Base-by-base conservation (phyloP, 192 early-diverging fungal species). In the Rhizophagus sp. region DNA sequence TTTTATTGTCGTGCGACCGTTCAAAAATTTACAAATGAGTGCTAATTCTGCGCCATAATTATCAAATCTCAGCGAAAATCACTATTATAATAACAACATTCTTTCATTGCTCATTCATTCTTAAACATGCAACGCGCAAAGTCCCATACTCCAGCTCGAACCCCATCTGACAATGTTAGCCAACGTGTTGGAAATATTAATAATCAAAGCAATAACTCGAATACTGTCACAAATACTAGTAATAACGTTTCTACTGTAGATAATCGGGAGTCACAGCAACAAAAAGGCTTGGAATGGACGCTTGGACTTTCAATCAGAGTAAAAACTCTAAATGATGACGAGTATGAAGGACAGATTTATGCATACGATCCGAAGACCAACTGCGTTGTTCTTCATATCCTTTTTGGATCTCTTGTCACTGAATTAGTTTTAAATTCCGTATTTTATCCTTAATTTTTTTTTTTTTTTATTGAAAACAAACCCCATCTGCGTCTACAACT, bases 301-400 rank as follows among this genome's bases (percentile, higher is more conserved):
- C 67, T 90, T 72, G 89, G 87, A 63, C 79, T 78, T 25, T 61
- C 75, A 27, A 85, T 91, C 83, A 84, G 83, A 73, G 80, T 89
- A 52, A 86, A 86, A 68, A 88, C 88, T 2, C 44, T 71, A 36
- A 79, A 82, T 27, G 83, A 88, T 82, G 90, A 90, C 75, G 82
- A 84, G 73, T 83, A 87, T 66, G 84, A 90, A 33, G 91, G 91
- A 39, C 79, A 83, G 33, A 84, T 92, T 76, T 92, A 87, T 75
- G 84, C 91, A 3, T 88, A 87, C 67, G 91, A 92, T 82, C 65
- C 82, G 50, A 87, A 82, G 47, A 91, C 88, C 44, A 91, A 90
- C 81, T 89, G 88, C 76, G 69, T 92, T 83, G 91, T 87, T 70
- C 85, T 92, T 84, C 85, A 92, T 89, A 91, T 89, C 90, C 87